phyloP scores from a whole-genome alignment of 768 basidiomycete species.

The Cubamyces sp. region DNA sequence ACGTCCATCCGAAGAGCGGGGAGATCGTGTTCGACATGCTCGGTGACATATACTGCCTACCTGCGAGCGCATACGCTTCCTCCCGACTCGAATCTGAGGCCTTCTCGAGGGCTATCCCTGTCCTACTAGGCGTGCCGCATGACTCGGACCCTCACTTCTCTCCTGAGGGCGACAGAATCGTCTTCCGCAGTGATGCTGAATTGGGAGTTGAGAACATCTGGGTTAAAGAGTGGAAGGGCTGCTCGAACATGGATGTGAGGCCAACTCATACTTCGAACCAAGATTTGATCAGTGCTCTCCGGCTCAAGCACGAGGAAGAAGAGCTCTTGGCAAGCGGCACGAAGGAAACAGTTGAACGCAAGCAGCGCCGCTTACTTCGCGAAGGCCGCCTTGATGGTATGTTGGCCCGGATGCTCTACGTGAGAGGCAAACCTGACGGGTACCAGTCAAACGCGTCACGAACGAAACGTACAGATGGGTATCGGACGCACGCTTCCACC shows the following conservation, averaged over 20 bases:
- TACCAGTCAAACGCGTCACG: conserved; percentile 54
- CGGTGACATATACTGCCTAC: conserved; percentile 75
- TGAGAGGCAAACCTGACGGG: not conserved
- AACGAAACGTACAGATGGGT: conserved; percentile 79
- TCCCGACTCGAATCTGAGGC: conserved; percentile 33
- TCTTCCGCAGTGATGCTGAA: conserved; percentile 73
- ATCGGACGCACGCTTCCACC: conserved; percentile 72
- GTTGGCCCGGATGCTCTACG: conserved; percentile 29
- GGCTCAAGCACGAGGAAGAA: conserved; percentile 47
- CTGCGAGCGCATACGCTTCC: conserved; percentile 43
- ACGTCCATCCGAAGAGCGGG: conserved; percentile 69
- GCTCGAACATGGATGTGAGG: conserved; percentile 60
- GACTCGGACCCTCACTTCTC: conserved; percentile 79
- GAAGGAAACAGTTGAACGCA: conserved; percentile 54
- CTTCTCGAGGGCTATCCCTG: conserved; percentile 53
- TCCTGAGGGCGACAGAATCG: conserved; percentile 62
- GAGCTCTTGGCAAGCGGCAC: conserved; percentile 51
- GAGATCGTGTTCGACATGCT: conserved; percentile 78
- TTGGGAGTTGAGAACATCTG: conserved; percentile 78
- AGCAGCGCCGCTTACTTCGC: conserved; percentile 49
- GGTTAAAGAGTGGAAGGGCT: conserved; percentile 70
- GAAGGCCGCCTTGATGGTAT: conserved; percentile 59
- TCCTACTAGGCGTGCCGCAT: conserved; percentile 66
- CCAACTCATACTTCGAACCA: conserved; percentile 29
- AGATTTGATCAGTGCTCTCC: conserved; percentile 42